Evolutionary conservation across 2,329 filamentous ascomycete species (phyloP).

Genomic region (Fusarium fracticaudum): DNA sequence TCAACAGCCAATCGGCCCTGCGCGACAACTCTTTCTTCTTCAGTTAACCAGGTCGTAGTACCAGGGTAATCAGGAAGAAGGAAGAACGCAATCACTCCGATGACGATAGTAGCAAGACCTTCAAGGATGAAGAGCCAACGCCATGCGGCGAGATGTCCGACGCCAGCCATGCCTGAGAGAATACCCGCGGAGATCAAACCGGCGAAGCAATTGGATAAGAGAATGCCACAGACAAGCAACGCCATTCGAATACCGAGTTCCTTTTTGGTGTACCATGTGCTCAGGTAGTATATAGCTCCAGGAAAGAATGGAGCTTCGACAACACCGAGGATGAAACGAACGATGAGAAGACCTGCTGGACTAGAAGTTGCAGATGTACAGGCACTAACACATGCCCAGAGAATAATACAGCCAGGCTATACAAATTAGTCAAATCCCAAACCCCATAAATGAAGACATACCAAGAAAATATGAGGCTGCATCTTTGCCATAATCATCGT

Average conservation of each 20-base stretch:
- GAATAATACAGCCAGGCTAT: background rate
- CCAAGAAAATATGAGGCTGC: background rate
- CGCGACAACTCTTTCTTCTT: background rate
- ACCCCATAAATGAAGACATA: rapidly evolving
- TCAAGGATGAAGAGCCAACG: background rate
- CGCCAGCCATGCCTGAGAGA: background rate
- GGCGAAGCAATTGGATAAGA: background rate
- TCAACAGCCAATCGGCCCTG: background rate
- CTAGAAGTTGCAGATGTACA: background rate
- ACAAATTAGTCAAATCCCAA: background rate
- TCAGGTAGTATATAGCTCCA: background rate
- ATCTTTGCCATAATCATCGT: background rate
- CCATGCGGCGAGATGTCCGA: background rate
- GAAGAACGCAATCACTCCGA: background rate
- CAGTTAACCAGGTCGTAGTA: background rate
- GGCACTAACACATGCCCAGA: background rate
- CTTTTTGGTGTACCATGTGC: background rate
- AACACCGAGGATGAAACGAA: background rate
- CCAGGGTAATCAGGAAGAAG: background rate
- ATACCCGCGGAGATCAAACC: background rate
- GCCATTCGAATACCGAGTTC: background rate
- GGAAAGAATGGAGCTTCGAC: background rate
- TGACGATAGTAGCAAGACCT: background rate
- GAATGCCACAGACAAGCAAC: background rate
- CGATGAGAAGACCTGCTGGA: background rate